A percentile compares a stretch with the other conserved stretches of the same genome.
Conservation (phyloP, 345 rosid genomes). For the Nasturtium officinale region DNA sequence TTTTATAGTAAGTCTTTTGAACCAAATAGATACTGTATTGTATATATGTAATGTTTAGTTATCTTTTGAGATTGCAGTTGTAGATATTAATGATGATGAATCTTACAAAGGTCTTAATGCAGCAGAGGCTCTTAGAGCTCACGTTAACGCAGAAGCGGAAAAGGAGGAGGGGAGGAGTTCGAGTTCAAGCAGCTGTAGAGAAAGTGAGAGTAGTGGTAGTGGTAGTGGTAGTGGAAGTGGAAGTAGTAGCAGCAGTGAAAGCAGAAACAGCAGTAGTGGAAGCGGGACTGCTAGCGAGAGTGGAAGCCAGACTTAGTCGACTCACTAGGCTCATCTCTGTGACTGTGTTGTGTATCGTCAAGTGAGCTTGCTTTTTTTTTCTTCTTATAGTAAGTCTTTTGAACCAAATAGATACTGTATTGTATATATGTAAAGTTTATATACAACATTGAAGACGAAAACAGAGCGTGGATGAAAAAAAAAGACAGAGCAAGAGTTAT, state of each 20-base stretch:
- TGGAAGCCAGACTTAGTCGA: conserved; percentile 18
- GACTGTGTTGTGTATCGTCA: neutral
- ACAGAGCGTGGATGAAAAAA: no score
- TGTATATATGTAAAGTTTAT: no score
- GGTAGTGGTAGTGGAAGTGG: no score
- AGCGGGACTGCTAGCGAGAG: conserved; percentile 32
- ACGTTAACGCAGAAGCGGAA: conserved; percentile 61
- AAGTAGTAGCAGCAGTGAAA: conserved; percentile 46
- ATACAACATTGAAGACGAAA: no score
- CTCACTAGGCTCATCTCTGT: neutral
- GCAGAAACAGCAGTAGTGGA: conserved; percentile 48
- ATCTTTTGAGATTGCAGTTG: conserved; percentile 56
- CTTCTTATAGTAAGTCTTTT: neutral
- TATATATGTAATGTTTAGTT: neutral
- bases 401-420: neutral
- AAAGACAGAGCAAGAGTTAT: no score
- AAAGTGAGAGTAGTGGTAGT: conserved; percentile 55
- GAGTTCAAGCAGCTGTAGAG: conserved; percentile 64
- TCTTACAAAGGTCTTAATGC: conserved; percentile 63
- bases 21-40: neutral
- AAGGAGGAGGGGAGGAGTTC: conserved; percentile 47
- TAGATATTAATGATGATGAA: conserved; percentile 70
- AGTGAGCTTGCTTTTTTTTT: conserved; percentile 4
- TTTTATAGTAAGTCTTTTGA: neutral
- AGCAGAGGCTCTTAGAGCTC: conserved; percentile 86